Conservation (phyloP, 331 rosid genomes). For the Pyracantha coccinea region DNA sequence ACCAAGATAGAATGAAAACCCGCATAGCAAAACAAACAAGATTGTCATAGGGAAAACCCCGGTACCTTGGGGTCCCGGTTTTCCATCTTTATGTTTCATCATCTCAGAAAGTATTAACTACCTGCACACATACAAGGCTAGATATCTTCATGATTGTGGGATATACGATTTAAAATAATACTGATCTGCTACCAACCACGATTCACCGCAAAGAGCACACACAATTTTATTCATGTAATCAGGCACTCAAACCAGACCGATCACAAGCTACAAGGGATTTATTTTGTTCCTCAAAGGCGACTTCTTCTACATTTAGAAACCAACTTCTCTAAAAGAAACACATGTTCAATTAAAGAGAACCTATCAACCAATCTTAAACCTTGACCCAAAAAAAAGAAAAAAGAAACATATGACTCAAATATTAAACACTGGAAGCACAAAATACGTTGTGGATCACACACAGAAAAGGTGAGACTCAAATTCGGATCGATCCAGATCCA, state of each 20-base stretch:
- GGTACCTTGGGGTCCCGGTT: constrained; percentile 45
- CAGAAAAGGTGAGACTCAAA: neutral
- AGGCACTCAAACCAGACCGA: neutral
- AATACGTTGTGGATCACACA: neutral
- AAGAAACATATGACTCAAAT: too few relatives aligned
- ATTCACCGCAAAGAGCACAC: neutral
- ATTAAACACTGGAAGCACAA: neutral
- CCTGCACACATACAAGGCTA: constrained; percentile 32
- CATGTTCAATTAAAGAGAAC: neutral
- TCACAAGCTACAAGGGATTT: neutral
- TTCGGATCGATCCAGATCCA: constrained; percentile 11
- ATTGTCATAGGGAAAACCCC: constrained; percentile 40
- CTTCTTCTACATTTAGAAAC: neutral
- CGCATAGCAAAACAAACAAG: constrained; percentile 51
- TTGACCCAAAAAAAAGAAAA: neutral
- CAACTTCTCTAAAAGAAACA: neutral
- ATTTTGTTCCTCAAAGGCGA: neutral
- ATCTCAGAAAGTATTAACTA: constrained; percentile 18
- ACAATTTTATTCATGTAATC: neutral
- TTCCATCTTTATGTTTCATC: constrained; percentile 93
- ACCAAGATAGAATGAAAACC: constrained; percentile 82
- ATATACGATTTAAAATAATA: neutral
- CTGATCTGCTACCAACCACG: neutral
- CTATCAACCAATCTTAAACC: neutral
- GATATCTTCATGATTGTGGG: neutral